Conservation (phyloP, 148 eudicot genomes). For the Amaranthus hypochondriacus region DNA sequence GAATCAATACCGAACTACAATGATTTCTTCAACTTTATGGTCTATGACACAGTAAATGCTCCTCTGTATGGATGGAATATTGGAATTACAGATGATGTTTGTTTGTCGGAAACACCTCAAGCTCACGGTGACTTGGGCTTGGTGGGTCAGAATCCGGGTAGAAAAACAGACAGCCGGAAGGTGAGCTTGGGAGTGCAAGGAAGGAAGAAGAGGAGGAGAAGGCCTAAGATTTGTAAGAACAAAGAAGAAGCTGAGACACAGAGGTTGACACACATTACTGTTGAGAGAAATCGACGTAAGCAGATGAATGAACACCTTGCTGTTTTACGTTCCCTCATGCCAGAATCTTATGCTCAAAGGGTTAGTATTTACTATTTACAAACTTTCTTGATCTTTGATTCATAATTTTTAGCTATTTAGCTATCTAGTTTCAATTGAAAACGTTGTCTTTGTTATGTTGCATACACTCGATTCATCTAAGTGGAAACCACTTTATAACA, state of each 20-base stretch:
- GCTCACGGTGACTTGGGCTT: conserved; percentile 9
- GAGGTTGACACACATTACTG: conserved; percentile 89
- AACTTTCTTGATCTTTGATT: background rate
- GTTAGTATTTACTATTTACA: conserved; percentile 29
- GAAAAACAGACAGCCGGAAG: conserved; percentile 1
- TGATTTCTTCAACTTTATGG: conserved; percentile 57
- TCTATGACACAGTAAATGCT: conserved; percentile 46
- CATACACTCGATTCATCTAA: too few species aligned
- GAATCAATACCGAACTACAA: conserved; percentile 61
- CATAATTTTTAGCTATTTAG: background rate
- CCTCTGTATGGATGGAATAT: conserved; percentile 17
- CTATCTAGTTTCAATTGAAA: background rate
- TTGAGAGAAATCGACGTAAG: conserved; percentile 86
- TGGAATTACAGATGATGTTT: conserved; percentile 7
- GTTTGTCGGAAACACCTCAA: conserved; percentile 8
- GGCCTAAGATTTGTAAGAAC: conserved; percentile 69
- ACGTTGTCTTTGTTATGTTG: too few species aligned
- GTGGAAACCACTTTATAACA: too few species aligned
- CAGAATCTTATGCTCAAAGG: conserved; percentile 78
- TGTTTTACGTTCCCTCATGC: conserved; percentile 85
- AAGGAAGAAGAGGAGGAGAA: conserved; percentile 61
- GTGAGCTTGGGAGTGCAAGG: conserved; percentile 33
- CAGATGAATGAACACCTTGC: conserved; percentile 91
- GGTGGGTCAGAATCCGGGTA: conserved; percentile 3
- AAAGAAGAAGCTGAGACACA: conserved; percentile 86